Percentiles rank a stretch among this genome's conserved stretches.
phyloP scores from a whole-genome alignment of 306 rosid species.

The Trichosanthes truncata region DNA sequence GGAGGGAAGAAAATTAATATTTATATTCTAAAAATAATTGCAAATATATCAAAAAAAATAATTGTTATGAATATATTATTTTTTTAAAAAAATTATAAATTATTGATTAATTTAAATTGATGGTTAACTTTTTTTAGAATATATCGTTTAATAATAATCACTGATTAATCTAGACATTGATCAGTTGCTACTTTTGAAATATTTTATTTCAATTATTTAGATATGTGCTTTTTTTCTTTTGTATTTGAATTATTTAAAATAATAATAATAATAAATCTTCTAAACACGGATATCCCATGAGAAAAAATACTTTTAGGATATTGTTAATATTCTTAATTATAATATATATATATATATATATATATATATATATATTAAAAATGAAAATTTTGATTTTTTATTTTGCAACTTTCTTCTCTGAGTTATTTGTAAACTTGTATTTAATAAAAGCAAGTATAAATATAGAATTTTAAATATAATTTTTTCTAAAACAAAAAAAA shows the following conservation, averaged over 20 bases:
- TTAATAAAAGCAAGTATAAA: neutral
- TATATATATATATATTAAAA: no score
- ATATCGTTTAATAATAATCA: neutral
- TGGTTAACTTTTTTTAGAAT: neutral
- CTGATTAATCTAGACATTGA: no score
- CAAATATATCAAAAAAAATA: neutral
- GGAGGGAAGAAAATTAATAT: neutral
- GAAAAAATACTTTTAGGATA: no score
- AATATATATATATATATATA: no score
- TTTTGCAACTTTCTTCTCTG: neutral
- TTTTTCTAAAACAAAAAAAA: no score
- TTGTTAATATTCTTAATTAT: no score
- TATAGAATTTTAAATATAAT: neutral
- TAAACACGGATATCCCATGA: no score
- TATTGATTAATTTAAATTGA: neutral
- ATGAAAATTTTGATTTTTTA: neutral
- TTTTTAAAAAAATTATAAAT: no score
- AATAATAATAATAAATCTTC: no score
- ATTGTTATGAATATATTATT: no score
- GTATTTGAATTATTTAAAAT: no score
- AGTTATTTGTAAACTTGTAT: neutral
- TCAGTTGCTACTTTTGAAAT: neutral
- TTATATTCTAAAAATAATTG: neutral
- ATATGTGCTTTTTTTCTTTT: neutral
- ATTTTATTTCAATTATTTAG: no score